Evolutionary conservation across 2,329 filamentous ascomycete genomes (phyloP).

Genomic region (Neonectria punicea): DNA sequence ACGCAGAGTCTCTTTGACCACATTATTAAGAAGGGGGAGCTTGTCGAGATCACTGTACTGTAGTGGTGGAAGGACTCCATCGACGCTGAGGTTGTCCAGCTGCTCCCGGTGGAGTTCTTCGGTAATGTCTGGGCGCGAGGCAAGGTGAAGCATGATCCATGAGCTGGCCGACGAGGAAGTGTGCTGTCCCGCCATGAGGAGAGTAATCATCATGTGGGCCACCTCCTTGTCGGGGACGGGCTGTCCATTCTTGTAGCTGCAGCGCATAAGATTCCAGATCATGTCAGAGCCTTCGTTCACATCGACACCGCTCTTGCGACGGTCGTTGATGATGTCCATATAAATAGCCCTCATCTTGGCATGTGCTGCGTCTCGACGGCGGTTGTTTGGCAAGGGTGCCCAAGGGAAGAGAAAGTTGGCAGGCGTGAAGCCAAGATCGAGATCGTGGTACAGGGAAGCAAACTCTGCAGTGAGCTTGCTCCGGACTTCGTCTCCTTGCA

Average conservation of each 20-base stretch:
- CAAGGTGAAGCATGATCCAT: constrained; percentile 81
- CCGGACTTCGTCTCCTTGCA: constrained; percentile 82
- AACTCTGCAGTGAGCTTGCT: constrained; percentile 76
- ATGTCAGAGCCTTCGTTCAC: constrained; percentile 68
- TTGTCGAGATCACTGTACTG: constrained; percentile 68
- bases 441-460: constrained; percentile 80
- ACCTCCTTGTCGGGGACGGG: constrained; percentile 78
- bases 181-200: constrained; percentile 87
- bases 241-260: constrained; percentile 78
- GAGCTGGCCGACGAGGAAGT: constrained; percentile 80
- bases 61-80: constrained; percentile 62
- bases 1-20: constrained; percentile 78
- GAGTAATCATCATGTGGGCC: constrained; percentile 86
- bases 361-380: constrained; percentile 76
- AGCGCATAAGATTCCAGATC: constrained; percentile 83
- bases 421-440: constrained; percentile 79
- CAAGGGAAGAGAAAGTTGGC: constrained; percentile 87
- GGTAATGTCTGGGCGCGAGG: constrained; percentile 73
- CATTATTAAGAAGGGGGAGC: constrained; percentile 69
- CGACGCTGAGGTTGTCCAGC: constrained; percentile 59
- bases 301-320: constrained; percentile 61
- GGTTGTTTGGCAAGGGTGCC: constrained; percentile 81
- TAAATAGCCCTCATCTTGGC: constrained; percentile 77
- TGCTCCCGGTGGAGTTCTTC: constrained; percentile 79
- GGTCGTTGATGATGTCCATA: constrained; percentile 74